Evolutionary conservation across 768 basidiomycete species (phyloP), one percentile per base, ranked within the genome.

Genomic region (Amyloporia xantha): DNA sequence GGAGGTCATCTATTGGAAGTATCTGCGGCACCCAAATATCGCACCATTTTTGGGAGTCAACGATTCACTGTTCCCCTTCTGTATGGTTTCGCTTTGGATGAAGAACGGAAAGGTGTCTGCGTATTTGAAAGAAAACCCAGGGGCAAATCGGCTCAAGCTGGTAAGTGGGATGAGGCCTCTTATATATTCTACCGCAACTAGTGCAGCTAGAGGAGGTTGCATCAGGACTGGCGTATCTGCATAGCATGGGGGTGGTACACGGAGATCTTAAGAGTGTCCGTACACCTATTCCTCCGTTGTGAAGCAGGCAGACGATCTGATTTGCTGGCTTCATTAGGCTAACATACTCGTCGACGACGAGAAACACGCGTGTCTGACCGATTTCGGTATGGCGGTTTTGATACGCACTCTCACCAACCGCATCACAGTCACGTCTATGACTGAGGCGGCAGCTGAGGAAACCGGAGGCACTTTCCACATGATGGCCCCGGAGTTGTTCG

Each of bases 51-150:
- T 50, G 3, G 41, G 49, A 15, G 42, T 44, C 24, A 20, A 47
- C 26, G 24, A 9, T 17, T 25, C 49, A 7, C 21, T 49, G 13
- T 50, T 44, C 13, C 41, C 39, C 10, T 45, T 50, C 12, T 43
- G 24, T 5, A 27, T 53, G 30, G 41, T 53, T 13, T 53, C 48
- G 1, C 24, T 13, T 19, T 53, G 52, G 52, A 53, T 53, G 52
- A 28, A 23, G 9, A 21, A 53, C 33, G 52, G 52, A 7, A 53
- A 41, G 13, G 21, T 53, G 20, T 7, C 28, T 4, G 37, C 23
- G 11, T 53, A 50, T 38, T 6, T 53, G 21, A 11, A 27, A 3
- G 28, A 17, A 11, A 10, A 44, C 30, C 52, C 52, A 1, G 20
- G 19, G 6, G 48, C 26, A 17, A 33, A 45, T 26, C 30, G 52